These are phyloP conservation scores for Fraxinus sp. DNA, from an alignment of 305 asterid species.

Conservation along the genomic window DNA sequence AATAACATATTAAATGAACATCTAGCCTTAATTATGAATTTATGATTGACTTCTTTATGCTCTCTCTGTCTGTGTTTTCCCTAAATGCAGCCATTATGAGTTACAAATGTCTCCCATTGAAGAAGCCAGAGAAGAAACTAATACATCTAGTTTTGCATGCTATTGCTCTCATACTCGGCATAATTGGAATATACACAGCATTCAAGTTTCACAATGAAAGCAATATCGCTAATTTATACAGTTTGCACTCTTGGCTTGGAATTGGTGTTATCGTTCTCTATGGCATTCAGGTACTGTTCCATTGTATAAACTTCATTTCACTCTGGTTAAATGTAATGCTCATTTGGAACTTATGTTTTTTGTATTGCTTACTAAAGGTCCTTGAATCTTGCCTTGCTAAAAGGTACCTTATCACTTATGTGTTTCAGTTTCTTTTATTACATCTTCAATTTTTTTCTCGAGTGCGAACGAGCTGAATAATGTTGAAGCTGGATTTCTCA, in stretches of 20 bases:
- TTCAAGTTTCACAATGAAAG: constrained; percentile 87
- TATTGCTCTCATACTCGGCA: constrained; percentile 76
- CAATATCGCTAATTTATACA: constrained; percentile 81
- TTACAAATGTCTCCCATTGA: constrained; percentile 74
- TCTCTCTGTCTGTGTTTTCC: constrained; percentile 1
- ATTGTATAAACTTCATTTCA: neutral
- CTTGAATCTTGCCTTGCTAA: neutral
- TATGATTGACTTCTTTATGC: neutral
- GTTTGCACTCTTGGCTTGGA: constrained; percentile 96
- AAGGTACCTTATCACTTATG: too few species aligned
- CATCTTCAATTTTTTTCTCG: neutral
- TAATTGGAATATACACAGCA: constrained; percentile 72
- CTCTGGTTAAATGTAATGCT: neutral
- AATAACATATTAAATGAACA: neutral
- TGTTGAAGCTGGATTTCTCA: neutral
- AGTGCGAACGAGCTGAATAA: neutral
- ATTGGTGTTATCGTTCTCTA: constrained; percentile 69
- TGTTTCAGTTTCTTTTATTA: neutral
- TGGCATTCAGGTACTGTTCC: constrained; percentile 69
- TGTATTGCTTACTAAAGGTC: neutral
- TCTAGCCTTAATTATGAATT: neutral
- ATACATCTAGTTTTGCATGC: constrained; percentile 77
- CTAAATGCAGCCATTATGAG: constrained; percentile 74
- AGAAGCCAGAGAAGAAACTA: constrained; percentile 74
- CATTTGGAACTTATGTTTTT: neutral